A percentile compares a stretch with the other conserved stretches of the same genome.
These are phyloP conservation scores for Caryopteris hybrid DNA, from an alignment of 305 asterid species.

Conservation along the genomic window DNA sequence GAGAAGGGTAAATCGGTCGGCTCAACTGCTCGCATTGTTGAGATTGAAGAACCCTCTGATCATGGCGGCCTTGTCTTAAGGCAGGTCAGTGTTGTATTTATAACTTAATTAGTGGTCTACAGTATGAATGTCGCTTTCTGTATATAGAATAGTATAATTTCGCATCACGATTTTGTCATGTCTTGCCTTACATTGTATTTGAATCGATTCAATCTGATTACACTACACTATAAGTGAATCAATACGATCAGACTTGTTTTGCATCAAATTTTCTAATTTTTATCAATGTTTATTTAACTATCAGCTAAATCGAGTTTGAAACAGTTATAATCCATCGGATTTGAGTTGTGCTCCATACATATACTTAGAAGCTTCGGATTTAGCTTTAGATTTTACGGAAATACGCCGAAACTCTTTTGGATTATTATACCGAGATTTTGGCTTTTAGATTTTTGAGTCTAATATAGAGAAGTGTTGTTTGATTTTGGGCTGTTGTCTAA, in stretches of 20 bases:
- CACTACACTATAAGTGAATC: not conserved
- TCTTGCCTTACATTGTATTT: not conserved
- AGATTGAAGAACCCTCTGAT: constrained; percentile 62
- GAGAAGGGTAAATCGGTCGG: constrained; percentile 23
- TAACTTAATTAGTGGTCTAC: not conserved
- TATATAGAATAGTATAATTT: too few species aligned
- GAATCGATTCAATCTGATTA: not conserved
- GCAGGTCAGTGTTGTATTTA: constrained; percentile 62
- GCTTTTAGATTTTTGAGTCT: not conserved
- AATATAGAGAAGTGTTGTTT: not conserved
- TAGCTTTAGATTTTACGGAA: not conserved
- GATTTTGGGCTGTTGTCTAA: not conserved
- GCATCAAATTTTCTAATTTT: not conserved
- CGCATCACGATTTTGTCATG: not conserved
- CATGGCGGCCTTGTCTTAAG: constrained; percentile 63
- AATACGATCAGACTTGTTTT: not conserved
- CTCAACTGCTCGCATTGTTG: constrained; percentile 40
- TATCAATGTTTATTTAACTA: not conserved
- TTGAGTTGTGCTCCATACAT: too few species aligned
- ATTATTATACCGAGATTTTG: not conserved
- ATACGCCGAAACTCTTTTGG: not conserved
- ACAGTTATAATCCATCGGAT: too few species aligned
- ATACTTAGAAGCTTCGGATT: not conserved
- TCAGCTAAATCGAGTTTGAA: too few species aligned
- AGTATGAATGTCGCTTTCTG: too few species aligned